Percentiles rank a stretch among this genome's conserved stretches.
Evolutionary conservation across 2,329 filamentous ascomycete species (phyloP).

Genomic region (Xylariaceae sp.): DNA sequence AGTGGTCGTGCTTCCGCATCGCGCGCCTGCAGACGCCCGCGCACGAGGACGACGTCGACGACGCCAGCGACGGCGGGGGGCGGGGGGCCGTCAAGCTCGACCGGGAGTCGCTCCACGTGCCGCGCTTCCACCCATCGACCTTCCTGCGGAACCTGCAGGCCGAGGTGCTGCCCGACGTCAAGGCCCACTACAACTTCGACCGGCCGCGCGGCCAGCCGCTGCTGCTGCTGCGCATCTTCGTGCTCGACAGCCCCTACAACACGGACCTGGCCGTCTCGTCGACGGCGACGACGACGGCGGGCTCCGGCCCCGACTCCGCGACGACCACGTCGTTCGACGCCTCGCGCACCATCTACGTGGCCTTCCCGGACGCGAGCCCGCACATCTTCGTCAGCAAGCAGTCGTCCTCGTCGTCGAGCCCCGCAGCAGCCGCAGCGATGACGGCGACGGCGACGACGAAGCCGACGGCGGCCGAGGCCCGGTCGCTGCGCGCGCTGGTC

Average conservation of each 20-base stretch:
- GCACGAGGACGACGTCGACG: constrained; percentile 30
- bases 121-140: constrained; percentile 71
- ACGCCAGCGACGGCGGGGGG: constrained; percentile 17
- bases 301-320: constrained; percentile 13
- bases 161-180: constrained; percentile 69
- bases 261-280: constrained; percentile 41
- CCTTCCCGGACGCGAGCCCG: constrained; percentile 74
- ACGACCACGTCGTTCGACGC: constrained; percentile 47
- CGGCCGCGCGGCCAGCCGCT: constrained; percentile 62
- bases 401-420: constrained; percentile 29
- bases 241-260: constrained; percentile 75
- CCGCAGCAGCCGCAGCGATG: constrained; percentile 26
- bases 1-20: constrained; percentile 57
- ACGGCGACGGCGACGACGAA: too few relatives aligned
- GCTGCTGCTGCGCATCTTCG: constrained; percentile 68
- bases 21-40: constrained; percentile 39
- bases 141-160: constrained; percentile 70
- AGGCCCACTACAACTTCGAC: constrained; percentile 75
- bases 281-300: constrained; percentile 4
- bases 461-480: constrained; percentile 43
- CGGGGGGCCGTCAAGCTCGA: too few relatives aligned
- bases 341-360: constrained; percentile 67
- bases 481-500: constrained; percentile 62
- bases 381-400: constrained; percentile 61
- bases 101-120: constrained; percentile 42